Conservation (phyloP, 257 asterid species). For the Jacaranda mimosifolia region DNA sequence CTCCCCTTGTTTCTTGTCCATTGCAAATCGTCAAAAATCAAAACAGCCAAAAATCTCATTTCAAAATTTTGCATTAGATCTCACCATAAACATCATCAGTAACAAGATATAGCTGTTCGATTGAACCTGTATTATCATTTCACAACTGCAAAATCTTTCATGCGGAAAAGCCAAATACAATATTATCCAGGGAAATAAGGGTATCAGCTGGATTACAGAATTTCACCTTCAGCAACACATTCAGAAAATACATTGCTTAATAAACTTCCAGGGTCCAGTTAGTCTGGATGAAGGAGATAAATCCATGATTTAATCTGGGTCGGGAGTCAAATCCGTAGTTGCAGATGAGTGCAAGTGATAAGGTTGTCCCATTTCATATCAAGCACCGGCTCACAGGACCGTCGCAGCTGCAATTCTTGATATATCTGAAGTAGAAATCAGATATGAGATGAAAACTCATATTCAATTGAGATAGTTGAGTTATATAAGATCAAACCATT, state of each 20-base stretch:
- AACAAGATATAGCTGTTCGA: too few species aligned
- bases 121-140: slow-evolving; percentile 35
- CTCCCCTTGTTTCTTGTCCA: too few species aligned
- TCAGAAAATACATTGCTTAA: neutral
- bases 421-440: slow-evolving; percentile 36
- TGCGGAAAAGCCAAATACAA: neutral
- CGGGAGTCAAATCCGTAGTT: neutral
- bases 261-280: slow-evolving; percentile 1
- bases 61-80: too few species aligned
- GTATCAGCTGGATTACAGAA: neutral
- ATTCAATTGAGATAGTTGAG: neutral
- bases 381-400: slow-evolving; percentile 21
- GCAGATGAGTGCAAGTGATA: slow-evolving; percentile 25
- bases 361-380: slow-evolving; percentile 4
- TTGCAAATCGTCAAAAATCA: too few species aligned
- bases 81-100: too few species aligned
- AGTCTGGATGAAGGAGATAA: neutral
- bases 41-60: too few species aligned
- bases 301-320: neutral
- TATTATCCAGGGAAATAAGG: slow-evolving; percentile 9
- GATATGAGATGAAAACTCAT: slow-evolving; percentile 10
- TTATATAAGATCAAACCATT: too few species aligned
- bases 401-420: slow-evolving; percentile 33
- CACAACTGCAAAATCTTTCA: slow-evolving; percentile 15
- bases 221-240: slow-evolving; percentile 7